Evolutionary conservation across 768 basidiomycete genomes (phyloP), one percentile per base, ranked within the genome.

Genomic region (Rubroboletus satanas): DNA sequence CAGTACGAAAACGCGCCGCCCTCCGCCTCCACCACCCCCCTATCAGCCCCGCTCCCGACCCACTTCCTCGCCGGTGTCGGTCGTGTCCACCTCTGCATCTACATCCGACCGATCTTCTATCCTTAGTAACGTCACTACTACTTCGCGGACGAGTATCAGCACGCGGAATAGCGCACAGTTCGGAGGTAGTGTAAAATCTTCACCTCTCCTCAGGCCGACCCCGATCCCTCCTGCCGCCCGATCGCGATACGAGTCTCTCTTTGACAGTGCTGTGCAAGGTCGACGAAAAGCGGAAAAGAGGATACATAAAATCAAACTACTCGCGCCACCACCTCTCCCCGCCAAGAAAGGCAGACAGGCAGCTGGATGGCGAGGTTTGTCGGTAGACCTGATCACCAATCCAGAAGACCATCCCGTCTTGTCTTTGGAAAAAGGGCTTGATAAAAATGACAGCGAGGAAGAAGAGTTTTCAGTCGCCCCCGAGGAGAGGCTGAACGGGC

Each of bases 291-390:
- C 74, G 5, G 65, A 65, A 45, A 63, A 58, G 45, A 70, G 71
- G 46, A 59, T 62, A 43, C 71, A 63, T 35, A 64, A 66, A 33
- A 45, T 11, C 28, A 60, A 59, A 35, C 59, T 66, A 23, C 69
- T 72, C 9, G 75, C 70, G 18, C 69, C 73, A 2, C 61, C 73
- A 4, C 72, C 72, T 53, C 73, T 75, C 15, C 54, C 73, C 45
- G 62, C 74, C 15, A 75, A 78, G 57, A 77, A 79, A 42, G 65
- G 64, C 38, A 68, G 84, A 53, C 79, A 83, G 52, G 83, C 86
- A 1, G 82, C 81, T 4, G 89, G 89, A 3, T 92, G 89, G 89
- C 75, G 87, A 42, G 87, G 83, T 9, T 65, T 86, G 38, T 87
- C 86, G 1, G 81, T 88, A 29, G 88, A 89, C 65, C 69, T 85